Evolutionary conservation across 805 yeast species (phyloP), one percentile per base, ranked within the genome.

Genomic region (Metschnikowia anglica): DNA sequence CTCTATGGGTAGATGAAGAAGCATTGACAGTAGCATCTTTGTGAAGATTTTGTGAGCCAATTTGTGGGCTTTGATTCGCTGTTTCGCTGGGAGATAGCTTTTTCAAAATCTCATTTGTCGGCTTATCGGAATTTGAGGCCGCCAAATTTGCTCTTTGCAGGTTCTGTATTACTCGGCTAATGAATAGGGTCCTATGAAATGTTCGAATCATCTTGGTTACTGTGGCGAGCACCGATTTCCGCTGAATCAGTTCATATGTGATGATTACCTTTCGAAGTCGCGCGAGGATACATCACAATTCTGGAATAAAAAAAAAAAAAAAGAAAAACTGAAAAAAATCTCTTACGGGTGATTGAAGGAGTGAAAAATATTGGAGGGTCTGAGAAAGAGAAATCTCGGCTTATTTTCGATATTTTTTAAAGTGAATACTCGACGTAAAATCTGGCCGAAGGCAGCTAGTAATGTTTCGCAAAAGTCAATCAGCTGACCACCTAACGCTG

Each of bases 391-490:
- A n/a, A n/a, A n/a, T n/a, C n/a, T n/a, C n/a, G n/a, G n/a, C n/a
- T n/a, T n/a, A n/a, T n/a, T n/a, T n/a, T n/a, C n/a, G n/a, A n/a
- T n/a, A n/a, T n/a, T n/a, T n/a, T n/a, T n/a, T n/a, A n/a, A n/a
- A n/a, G n/a, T n/a, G n/a, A n/a, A n/a, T n/a, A n/a, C n/a, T n/a
- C n/a, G n/a, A n/a, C n/a, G n/a, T n/a, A n/a, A n/a, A n/a, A n/a
- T n/a, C n/a, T 16, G 13, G 16, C 29, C 4, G 9, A 17, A n/a
- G 23, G 20, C 9, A 34, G 20, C 24, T 10, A 24, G 18, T 27
- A 23, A 34, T 44, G 43, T 42, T 38, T 37, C 15, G 41, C 41
- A 38, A 21, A 28, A 46, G 49, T 46, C 47, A 46, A 46, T 43
- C 43, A 32, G 46, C 46, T 38, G 31, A 35, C 44, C 49, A 42